Evolutionary conservation across 306 rosid genomes (phyloP).

Genomic region (Castanea mollissima): DNA sequence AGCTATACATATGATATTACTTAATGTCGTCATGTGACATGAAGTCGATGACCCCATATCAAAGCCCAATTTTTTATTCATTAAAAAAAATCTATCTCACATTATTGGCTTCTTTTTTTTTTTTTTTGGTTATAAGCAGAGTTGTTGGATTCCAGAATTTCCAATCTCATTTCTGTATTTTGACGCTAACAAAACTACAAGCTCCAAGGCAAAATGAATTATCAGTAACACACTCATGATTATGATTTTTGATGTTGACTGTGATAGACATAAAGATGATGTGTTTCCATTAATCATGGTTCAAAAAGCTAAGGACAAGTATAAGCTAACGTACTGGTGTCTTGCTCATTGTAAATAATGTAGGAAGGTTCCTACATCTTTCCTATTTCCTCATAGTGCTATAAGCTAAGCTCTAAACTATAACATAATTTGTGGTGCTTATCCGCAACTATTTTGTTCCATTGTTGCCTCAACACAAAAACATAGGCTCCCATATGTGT

Average conservation of each 20-base stretch:
- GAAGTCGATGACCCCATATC: too few relatives aligned
- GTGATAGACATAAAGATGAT: slow-evolving; percentile 39
- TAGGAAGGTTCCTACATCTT: slow-evolving; percentile 51
- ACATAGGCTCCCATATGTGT: neutral
- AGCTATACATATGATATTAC: too few relatives aligned
- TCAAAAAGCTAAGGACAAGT: slow-evolving; percentile 25
- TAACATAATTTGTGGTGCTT: slow-evolving; percentile 25
- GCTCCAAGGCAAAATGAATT: neutral
- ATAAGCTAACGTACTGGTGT: slow-evolving; percentile 35
- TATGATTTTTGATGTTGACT: slow-evolving; percentile 31
- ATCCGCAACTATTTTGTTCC: slow-evolving; percentile 1
- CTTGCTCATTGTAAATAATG: slow-evolving; percentile 7
- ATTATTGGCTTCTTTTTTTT: neutral
- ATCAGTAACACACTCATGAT: neutral
- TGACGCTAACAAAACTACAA: neutral
- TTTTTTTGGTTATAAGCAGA: neutral
- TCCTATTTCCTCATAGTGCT: slow-evolving; percentile 28
- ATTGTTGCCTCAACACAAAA: neutral
- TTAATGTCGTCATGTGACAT: too few relatives aligned
- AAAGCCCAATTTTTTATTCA: too few relatives aligned
- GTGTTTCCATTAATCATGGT: slow-evolving; percentile 26
- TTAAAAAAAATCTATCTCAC: too few relatives aligned
- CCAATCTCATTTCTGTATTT: neutral
- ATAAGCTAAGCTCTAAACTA: neutral
- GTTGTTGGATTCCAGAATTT: neutral